Conservation (phyloP, 2,329 filamentous ascomycete species). For the Trichoderma atrobrunneum region DNA sequence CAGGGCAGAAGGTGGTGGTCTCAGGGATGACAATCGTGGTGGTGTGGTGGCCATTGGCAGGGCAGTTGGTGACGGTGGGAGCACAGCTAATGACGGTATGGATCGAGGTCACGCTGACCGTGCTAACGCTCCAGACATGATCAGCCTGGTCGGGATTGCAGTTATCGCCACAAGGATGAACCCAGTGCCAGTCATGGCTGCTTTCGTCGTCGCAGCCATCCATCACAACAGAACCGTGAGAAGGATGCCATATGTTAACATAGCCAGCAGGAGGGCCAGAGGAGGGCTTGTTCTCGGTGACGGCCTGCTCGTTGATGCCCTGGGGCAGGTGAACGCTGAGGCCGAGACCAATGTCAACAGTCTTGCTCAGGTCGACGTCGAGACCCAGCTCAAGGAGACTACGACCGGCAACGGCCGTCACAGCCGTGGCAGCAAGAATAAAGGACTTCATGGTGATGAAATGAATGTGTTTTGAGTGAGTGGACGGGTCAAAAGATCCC, state of each 20-base stretch:
- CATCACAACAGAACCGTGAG: slow-evolving; percentile 36
- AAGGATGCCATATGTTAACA: slow-evolving; percentile 37
- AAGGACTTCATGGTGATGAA: slow-evolving; percentile 28
- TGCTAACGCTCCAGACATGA: slow-evolving; percentile 42
- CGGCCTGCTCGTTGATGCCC: slow-evolving; percentile 20
- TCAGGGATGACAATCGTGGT: slow-evolving; percentile 39
- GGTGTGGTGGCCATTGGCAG: slow-evolving; percentile 34
- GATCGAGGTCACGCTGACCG: slow-evolving; percentile 38
- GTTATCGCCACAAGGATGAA: slow-evolving; percentile 32
- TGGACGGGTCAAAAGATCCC: slow-evolving; percentile 25
- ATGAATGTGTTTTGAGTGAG: slow-evolving; percentile 21
- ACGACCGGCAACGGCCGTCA: slow-evolving; percentile 21
- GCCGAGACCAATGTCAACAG: slow-evolving; percentile 22
- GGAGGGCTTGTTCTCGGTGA: slow-evolving; percentile 24
- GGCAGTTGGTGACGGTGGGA: slow-evolving; percentile 37
- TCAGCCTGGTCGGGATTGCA: slow-evolving; percentile 25
- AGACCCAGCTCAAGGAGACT: slow-evolving; percentile 11
- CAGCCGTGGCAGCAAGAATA: slow-evolving; percentile 23
- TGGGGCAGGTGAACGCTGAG: slow-evolving; percentile 21
- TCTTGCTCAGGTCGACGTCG: background rate
- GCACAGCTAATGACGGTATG: slow-evolving; percentile 42
- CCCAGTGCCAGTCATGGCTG: slow-evolving; percentile 36
- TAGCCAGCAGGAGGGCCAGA: slow-evolving; percentile 27
- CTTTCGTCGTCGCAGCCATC: slow-evolving; percentile 36
- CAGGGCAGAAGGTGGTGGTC: slow-evolving; percentile 46